Conservation (phyloP, 805 yeast genomes). For the Schizosaccharomyces japonicus region DNA sequence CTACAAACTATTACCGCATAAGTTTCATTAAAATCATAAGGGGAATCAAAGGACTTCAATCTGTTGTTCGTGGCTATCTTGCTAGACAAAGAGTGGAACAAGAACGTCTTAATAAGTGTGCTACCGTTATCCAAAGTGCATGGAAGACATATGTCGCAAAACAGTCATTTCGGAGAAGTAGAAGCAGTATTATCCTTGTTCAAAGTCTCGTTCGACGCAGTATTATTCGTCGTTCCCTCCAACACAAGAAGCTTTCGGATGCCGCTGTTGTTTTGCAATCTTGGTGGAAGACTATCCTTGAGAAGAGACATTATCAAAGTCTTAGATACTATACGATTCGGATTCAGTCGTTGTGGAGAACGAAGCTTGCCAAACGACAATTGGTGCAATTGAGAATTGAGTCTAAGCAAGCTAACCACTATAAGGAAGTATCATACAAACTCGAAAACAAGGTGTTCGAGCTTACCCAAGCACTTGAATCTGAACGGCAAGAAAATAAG, state of each 20-base stretch:
- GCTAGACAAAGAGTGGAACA: slow-evolving; percentile 33
- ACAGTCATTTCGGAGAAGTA: slow-evolving; percentile 28
- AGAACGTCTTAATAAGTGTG: slow-evolving; percentile 30
- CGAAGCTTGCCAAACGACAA: slow-evolving; percentile 45
- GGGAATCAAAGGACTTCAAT: slow-evolving; percentile 35
- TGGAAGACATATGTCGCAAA: slow-evolving; percentile 21
- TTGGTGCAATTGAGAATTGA: slow-evolving; percentile 48
- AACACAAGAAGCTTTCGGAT: slow-evolving; percentile 26
- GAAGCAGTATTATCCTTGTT: slow-evolving; percentile 27
- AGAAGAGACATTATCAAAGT: slow-evolving; percentile 28
- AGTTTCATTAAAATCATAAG: slow-evolving; percentile 30
- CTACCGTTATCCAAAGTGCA: slow-evolving; percentile 48
- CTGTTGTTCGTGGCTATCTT: slow-evolving; percentile 37
- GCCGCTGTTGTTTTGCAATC: slow-evolving; percentile 59
- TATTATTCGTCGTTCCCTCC: slow-evolving; percentile 28
- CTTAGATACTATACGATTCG: slow-evolving; percentile 34
- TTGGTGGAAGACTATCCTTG: slow-evolving; percentile 40
- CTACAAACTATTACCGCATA: slow-evolving; percentile 38
- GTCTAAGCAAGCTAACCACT: slow-evolving; percentile 72
- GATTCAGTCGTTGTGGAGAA: slow-evolving; percentile 58
- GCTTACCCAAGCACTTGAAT: slow-evolving; percentile 60
- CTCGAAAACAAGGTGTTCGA: slow-evolving; percentile 95
- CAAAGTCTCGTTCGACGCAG: slow-evolving; percentile 34
- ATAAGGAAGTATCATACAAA: slow-evolving; percentile 75
- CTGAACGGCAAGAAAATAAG: slow-evolving; percentile 63